Base-by-base conservation (phyloP, 2,329 filamentous ascomycete genomes). In the Fusarium haematococcum region DNA sequence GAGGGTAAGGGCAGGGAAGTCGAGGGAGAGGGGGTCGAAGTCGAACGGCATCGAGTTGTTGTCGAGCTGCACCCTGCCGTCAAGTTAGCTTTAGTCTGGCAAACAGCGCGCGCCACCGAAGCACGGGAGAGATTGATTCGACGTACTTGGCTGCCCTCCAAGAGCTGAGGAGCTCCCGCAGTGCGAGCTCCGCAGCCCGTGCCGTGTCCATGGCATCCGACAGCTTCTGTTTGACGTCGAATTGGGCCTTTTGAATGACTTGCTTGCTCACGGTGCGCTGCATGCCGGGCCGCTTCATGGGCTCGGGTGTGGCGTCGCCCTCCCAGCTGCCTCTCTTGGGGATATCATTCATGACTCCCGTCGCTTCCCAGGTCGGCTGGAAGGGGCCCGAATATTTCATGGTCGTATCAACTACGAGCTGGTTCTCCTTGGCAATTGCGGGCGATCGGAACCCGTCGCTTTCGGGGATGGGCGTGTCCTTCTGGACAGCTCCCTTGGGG, bases 1-100 rank as follows among this genome's bases (percentile, higher is more conserved):
- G 13, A 98, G 89, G 39, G 93, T 95, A 45, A 98, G 88, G 8
- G 93, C 92, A 8, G 95, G 95, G 78, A 98, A 98, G 69, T 95
- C 95, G 80, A 97, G 91, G 6, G 93, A 88, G 70, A 95, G 90
- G 37, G 96, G 93, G 75, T 98, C 94, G 83, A 98, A 97, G 74
- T 96, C 93, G 77, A 92, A 92, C 4, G 91, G 90, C 75, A 86
- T 85, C 10, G 88, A 88, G 61, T 85, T 84, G 74, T 87, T 85
- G 69, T 91, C 87, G 58, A 91, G 84, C 56, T 90, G 86, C 77
- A 88, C 86, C 76, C 90, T 91, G 70, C 25, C 33, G 43, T 69
- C 18, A 67, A 59, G 69, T 52, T 52, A 52, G 48, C 48, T 52
- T 78, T 73, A 77, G 68, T 56, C 45, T 33, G 5, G 48, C 45